Evolutionary conservation across 2,329 filamentous ascomycete genomes (phyloP).

Genomic region (Aureobasidium lini): DNA sequence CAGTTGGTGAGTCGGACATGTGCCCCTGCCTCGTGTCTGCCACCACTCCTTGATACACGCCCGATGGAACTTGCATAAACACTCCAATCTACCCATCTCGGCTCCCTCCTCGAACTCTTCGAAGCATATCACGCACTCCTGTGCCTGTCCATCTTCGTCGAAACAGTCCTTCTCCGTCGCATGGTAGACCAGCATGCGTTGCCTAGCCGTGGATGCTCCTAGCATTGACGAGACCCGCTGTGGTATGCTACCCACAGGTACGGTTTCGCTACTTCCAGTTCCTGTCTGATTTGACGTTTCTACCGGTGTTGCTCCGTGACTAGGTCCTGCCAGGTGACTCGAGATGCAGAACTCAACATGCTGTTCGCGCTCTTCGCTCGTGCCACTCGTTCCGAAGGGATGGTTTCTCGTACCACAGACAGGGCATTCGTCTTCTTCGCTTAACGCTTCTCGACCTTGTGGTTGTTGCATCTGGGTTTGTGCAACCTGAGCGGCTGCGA

Average conservation of each 20-base stretch:
- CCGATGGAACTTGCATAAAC: conserved; percentile 57
- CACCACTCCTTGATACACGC: conserved; percentile 56
- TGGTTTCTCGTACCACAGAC: conserved; percentile 63
- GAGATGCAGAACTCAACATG: conserved; percentile 24
- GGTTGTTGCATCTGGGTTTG: background rate
- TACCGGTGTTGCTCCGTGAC: conserved; percentile 10
- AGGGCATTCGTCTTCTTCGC: conserved; percentile 71
- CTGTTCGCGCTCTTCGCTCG: conserved; percentile 12
- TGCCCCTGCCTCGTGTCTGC: conserved; percentile 46
- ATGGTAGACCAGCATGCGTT: conserved; percentile 45
- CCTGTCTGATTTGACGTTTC: background rate
- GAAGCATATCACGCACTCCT: conserved; percentile 58
- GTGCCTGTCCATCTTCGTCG: conserved; percentile 42
- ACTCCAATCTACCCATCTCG: conserved; percentile 53
- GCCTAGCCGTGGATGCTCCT: conserved; percentile 16
- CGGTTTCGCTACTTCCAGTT: background rate
- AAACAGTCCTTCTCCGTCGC: conserved; percentile 59
- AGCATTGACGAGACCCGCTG: conserved; percentile 3
- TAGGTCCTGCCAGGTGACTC: conserved; percentile 19
- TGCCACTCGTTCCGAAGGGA: conserved; percentile 32
- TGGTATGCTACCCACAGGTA: background rate
- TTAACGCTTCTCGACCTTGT: background rate
- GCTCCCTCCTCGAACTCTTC: conserved; percentile 56
- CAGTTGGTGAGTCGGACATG: conserved; percentile 54
- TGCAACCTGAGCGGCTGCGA: background rate